Percentiles rank a stretch among this genome's conserved stretches.
These are phyloP conservation scores for Panaeolus cyanescens DNA, from an alignment of 768 basidiomycete species.

Conservation along the genomic window DNA sequence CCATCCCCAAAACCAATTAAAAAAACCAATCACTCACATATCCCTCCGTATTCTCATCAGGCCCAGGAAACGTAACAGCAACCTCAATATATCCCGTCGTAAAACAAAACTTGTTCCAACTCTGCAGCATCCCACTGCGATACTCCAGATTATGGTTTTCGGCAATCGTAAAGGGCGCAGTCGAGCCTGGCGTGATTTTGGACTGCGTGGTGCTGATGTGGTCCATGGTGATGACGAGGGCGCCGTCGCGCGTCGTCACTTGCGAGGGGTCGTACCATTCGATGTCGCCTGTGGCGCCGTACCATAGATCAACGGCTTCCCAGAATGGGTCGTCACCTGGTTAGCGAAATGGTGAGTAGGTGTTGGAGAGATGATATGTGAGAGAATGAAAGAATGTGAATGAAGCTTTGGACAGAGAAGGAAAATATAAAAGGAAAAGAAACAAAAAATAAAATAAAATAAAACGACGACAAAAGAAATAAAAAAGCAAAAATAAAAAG, in stretches of 20 bases:
- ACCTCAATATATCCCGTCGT: constrained; percentile 81
- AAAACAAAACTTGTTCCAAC: constrained; percentile 92
- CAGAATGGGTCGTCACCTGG: constrained; percentile 66
- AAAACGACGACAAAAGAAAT: neutral
- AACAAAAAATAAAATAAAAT: neutral
- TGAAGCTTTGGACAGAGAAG: neutral
- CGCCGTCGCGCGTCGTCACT: constrained; percentile 65
- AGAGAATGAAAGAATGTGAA: constrained; percentile 6
- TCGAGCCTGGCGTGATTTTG: constrained; percentile 40
- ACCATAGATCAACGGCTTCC: constrained; percentile 77
- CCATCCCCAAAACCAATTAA: neutral
- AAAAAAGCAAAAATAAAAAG: constrained; percentile 5
- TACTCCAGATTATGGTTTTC: constrained; percentile 64
- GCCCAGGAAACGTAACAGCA: constrained; percentile 57
- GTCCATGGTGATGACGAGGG: constrained; percentile 72
- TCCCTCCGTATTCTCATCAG: constrained; percentile 49
- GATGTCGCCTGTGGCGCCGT: constrained; percentile 65
- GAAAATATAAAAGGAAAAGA: constrained; percentile 1
- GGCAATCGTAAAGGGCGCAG: constrained; percentile 44
- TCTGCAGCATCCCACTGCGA: constrained; percentile 79
- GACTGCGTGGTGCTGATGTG: constrained; percentile 29
- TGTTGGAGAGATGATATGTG: neutral
- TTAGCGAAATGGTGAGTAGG: neutral
- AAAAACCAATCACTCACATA: constrained; percentile 45
- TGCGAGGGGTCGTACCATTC: constrained; percentile 80